These are phyloP conservation scores for Leishmania mexicana DNA, from an alignment of 208 protist species.

Conservation along the genomic window DNA sequence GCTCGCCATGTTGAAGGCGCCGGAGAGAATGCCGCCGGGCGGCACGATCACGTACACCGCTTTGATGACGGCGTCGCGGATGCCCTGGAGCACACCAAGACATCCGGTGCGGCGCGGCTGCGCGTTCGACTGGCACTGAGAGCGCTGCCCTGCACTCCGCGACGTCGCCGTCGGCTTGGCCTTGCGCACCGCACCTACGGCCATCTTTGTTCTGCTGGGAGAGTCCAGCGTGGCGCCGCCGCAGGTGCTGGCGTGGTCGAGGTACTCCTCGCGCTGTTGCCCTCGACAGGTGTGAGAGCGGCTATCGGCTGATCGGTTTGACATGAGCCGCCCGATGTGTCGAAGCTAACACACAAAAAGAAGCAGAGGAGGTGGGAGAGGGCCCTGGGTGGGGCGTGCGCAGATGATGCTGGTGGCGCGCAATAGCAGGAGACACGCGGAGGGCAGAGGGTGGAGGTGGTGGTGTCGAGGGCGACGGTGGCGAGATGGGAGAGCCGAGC, in stretches of 20 bases:
- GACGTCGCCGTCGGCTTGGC: not conserved
- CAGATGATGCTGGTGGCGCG: not conserved
- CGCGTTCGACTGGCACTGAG: not conserved
- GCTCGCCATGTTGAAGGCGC: conserved; percentile 42
- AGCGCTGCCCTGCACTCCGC: not conserved
- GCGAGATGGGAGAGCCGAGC: not conserved
- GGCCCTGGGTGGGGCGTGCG: not conserved
- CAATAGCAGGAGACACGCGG: not conserved
- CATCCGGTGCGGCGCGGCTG: not conserved
- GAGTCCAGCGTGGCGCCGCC: not conserved
- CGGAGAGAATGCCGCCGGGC: conserved; percentile 37
- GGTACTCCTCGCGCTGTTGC: not conserved
- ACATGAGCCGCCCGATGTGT: not conserved
- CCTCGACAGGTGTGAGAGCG: not conserved
- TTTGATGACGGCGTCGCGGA: not conserved
- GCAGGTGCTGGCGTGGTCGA: not conserved
- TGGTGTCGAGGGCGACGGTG: not conserved
- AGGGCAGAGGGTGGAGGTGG: not conserved
- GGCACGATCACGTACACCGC: conserved; percentile 27
- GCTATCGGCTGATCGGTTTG: not conserved
- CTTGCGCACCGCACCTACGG: not conserved
- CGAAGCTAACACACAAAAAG: not conserved
- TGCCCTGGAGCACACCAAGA: not conserved
- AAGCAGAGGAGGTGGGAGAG: not conserved
- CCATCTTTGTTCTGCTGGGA: not conserved